Evolutionary conservation across 331 rosid species (phyloP).

Genomic region (Acacia pycnantha): DNA sequence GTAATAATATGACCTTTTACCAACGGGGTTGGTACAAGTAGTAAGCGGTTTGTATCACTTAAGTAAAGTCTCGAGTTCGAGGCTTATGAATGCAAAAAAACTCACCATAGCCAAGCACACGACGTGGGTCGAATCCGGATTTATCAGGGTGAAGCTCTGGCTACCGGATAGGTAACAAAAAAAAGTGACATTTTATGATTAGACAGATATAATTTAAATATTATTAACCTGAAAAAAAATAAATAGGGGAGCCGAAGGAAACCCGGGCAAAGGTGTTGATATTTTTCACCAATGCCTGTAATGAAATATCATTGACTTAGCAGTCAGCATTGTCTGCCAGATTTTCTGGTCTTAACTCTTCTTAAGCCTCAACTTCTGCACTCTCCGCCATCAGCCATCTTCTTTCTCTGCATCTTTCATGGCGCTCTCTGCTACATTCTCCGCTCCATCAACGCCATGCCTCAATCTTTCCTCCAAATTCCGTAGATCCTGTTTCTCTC

Average conservation of each 20-base stretch:
- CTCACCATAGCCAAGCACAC: too few species aligned
- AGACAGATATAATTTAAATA: too few species aligned
- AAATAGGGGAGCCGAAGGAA: neutral
- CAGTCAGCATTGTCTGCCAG: conserved; percentile 33
- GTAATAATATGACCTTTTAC: too few species aligned
- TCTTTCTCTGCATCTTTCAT: conserved; percentile 35
- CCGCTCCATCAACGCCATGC: conserved; percentile 49
- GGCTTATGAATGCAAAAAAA: too few species aligned
- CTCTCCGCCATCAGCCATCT: neutral
- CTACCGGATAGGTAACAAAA: too few species aligned
- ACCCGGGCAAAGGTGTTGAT: neutral
- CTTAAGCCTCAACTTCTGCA: neutral
- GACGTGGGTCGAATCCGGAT: too few species aligned
- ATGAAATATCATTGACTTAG: conserved; percentile 17
- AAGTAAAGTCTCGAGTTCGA: too few species aligned
- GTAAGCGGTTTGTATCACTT: too few species aligned
- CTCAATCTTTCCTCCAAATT: conserved; percentile 37
- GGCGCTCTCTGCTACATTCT: conserved; percentile 67
- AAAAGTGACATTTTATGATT: too few species aligned
- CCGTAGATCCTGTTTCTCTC: conserved; percentile 42
- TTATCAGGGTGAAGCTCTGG: too few species aligned
- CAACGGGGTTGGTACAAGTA: too few species aligned
- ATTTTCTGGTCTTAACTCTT: neutral
- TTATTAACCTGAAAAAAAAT: too few species aligned
- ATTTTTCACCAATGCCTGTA: neutral